phyloP scores from a whole-genome alignment of 331 rosid genomes.

The Saraca asoca region DNA sequence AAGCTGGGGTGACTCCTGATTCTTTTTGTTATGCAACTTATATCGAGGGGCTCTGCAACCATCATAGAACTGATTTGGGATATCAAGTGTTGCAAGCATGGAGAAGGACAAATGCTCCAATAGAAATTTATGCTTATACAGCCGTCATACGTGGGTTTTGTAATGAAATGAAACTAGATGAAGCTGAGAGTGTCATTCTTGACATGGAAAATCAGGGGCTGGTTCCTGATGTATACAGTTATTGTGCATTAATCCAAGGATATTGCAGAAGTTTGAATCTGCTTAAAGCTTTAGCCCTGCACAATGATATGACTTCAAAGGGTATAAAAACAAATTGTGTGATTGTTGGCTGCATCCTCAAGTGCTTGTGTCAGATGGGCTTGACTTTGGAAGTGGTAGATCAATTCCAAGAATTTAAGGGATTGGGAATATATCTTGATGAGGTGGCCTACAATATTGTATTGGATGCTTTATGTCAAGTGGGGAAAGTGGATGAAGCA shows the following conservation, averaged over 20 bases:
- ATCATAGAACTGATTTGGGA: conserved; percentile 51
- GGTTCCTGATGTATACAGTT: conserved; percentile 55
- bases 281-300: conserved; percentile 55
- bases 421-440: conserved; percentile 58
- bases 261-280: conserved; percentile 58
- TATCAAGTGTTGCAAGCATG: conserved; percentile 54
- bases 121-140: conserved; percentile 57
- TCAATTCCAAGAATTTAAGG: conserved; percentile 46
- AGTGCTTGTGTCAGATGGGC: conserved; percentile 63
- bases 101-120: conserved; percentile 36
- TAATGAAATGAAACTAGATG: conserved; percentile 55
- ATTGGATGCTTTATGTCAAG: conserved; percentile 59
- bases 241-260: conserved; percentile 57
- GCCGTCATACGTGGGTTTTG: conserved; percentile 72
- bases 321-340: conserved; percentile 74
- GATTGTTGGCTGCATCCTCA: conserved; percentile 61
- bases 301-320: conserved; percentile 54
- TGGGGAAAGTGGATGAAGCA: conserved; percentile 65
- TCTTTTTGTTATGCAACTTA: conserved; percentile 56
- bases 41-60: conserved; percentile 74
- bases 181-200: conserved; percentile 54
- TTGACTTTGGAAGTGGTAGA: conserved; percentile 53
- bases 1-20: conserved; percentile 46
- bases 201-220: conserved; percentile 69
- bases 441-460: conserved; percentile 59